These are phyloP conservation scores for Parastagonospora nodorum DNA, from an alignment of 2,329 filamentous ascomycete species.

Conservation along the genomic window DNA sequence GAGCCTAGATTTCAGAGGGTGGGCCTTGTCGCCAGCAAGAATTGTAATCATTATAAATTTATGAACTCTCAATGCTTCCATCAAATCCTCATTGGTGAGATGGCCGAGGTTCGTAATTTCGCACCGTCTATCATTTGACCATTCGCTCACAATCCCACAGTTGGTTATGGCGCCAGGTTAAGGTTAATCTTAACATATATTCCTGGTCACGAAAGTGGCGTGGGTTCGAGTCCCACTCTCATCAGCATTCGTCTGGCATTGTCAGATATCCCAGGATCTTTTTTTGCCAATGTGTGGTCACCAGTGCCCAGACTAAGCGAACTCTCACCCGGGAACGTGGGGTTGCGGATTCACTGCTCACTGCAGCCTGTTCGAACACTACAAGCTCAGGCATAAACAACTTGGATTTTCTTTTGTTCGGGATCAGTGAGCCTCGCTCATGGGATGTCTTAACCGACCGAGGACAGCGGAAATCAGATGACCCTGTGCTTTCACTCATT, in stretches of 20 bases:
- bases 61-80: slow-evolving; percentile 1
- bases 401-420: too few relatives aligned
- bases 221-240: slow-evolving; percentile 47
- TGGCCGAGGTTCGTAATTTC: slow-evolving; percentile 27
- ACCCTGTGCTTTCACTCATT: too few relatives aligned
- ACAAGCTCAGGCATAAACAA: too few relatives aligned
- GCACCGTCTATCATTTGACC: not conserved
- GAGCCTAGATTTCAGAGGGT: too few relatives aligned
- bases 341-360: too few relatives aligned
- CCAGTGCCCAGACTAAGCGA: not conserved
- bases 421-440: too few relatives aligned
- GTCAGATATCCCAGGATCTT: slow-evolving; percentile 23
- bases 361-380: too few relatives aligned
- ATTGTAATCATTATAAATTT: not conserved
- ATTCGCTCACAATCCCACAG: slow-evolving; percentile 1
- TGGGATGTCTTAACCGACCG: too few relatives aligned
- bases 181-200: slow-evolving; percentile 39
- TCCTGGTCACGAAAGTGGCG: slow-evolving; percentile 49
- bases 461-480: too few relatives aligned
- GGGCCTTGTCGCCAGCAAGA: not conserved
- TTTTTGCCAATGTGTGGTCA: slow-evolving; percentile 9
- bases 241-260: slow-evolving; percentile 39
- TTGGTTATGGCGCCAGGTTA: slow-evolving; percentile 47
- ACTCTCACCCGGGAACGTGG: too few relatives aligned
- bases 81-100: slow-evolving; percentile 28